Base-by-base conservation (phyloP, 805 yeast species). In the Metschnikowia henanensis region DNA sequence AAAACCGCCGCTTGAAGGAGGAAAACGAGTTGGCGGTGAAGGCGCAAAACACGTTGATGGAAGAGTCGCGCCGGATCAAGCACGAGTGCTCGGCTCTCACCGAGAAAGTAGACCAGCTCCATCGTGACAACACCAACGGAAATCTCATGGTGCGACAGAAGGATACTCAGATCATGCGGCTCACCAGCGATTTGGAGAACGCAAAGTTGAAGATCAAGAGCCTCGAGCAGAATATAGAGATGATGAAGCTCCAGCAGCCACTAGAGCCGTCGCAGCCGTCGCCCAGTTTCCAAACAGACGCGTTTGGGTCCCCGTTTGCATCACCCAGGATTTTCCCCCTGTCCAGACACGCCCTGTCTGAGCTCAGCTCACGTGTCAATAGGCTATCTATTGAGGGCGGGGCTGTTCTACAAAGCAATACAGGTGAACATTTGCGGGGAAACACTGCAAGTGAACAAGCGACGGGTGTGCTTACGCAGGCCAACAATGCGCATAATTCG, bases 91-190 rank as follows among this genome's bases (percentile, higher is more conserved):
- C 36, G 5, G 35, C 21, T 18, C 32, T 45, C 16, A 21, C 35
- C 6, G 46, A 43, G 18, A 34, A 37, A 25, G 19, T 48, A 17
- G 50, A 34, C 16, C 47, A 22, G 37, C 43, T 37, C 33, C 35
- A 48, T 16, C 38, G 36, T 2, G 50, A 79, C 38, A 72, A 74
- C 37, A 78, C 83, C 3, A 71, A 70, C 31, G 71, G 75, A 37
- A 66, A 67, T 34, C 66, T 83, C 53, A 67, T 74, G 42, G 58
- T 79, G 19, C 84, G 84, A 59, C 81, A 87, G 25, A 81, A 80
- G 50, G 94, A 87, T 37, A 79, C 87, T 0, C 89, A 83, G 57
- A 61, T 87, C 7, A 68, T 75, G 33, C 66, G 94, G 34, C 64
- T 80, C 19, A 76, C 69, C 32, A 75, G 80, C 36, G 94, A 87